A percentile compares a stretch with the other conserved stretches of the same genome.
Conservation (phyloP, 1,284 basidiomycete genomes). For the Boletus nobilissimus region DNA sequence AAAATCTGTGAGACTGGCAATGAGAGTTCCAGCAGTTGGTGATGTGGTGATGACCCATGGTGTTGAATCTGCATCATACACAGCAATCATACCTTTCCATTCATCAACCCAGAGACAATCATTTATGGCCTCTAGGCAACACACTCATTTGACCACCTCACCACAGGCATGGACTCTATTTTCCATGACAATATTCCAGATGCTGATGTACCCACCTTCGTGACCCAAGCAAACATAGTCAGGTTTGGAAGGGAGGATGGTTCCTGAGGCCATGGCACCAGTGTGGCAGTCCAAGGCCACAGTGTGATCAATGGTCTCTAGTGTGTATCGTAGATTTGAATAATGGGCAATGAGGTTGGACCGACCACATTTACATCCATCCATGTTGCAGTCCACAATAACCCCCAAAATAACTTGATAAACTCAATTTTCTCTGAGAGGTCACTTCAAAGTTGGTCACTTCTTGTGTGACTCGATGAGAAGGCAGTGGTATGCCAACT, state of each 20-base stretch:
- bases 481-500: conserved; percentile 41
- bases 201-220: conserved; percentile 87
- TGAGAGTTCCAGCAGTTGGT: conserved; percentile 94
- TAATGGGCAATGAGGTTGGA: conserved; percentile 69
- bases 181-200: conserved; percentile 72
- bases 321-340: conserved; percentile 84
- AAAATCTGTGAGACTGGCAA: conserved; percentile 77
- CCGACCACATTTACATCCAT: conserved; percentile 56
- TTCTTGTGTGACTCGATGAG: conserved; percentile 32
- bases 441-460: conserved; percentile 19
- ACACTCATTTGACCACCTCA: conserved; percentile 79
- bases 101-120: conserved; percentile 87
- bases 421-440: conserved; percentile 80
- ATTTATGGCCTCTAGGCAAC: conserved; percentile 82
- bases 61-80: conserved; percentile 75
- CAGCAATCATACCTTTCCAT: conserved; percentile 84
- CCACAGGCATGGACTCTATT: conserved; percentile 67
- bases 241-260: conserved; percentile 77
- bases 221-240: conserved; percentile 88
- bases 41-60: conserved; percentile 91
- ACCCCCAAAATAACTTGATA: conserved; percentile 74
- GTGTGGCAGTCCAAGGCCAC: conserved; percentile 69
- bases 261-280: conserved; percentile 85
- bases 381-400: conserved; percentile 83
- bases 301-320: conserved; percentile 58